Conservation (phyloP, 2,329 filamentous ascomycete genomes). For the Lojkania enalia region DNA sequence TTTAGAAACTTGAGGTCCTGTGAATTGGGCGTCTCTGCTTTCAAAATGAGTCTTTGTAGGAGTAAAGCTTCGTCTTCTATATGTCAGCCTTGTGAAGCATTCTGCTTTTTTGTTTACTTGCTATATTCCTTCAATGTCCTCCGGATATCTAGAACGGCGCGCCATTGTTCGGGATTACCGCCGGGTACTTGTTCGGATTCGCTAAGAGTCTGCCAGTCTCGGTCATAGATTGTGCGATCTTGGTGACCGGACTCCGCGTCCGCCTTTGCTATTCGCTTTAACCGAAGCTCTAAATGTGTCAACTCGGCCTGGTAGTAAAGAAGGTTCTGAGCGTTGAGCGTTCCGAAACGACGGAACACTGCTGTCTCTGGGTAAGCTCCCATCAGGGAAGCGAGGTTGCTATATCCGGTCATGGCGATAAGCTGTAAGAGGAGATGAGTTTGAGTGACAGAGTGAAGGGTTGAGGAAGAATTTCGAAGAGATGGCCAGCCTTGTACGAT, state of each 20-base stretch:
- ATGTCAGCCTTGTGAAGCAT: neutral
- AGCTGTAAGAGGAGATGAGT: too few relatives aligned
- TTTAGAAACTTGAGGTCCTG: neutral
- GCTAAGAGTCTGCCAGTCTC: neutral
- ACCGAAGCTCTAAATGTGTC: neutral
- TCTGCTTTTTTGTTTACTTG: too few relatives aligned
- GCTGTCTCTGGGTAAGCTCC: conserved; percentile 1
- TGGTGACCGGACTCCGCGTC: neutral
- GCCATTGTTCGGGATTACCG: neutral
- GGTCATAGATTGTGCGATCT: neutral
- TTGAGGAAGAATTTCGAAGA: too few relatives aligned
- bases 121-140: neutral
- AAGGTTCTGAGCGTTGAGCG: conserved; percentile 1
- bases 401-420: conserved; percentile 1
- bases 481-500: too few relatives aligned
- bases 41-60: neutral
- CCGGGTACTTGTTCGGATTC: neutral
- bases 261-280: neutral
- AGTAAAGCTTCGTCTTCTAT: neutral
- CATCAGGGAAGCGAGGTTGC: conserved; percentile 2
- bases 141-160: neutral
- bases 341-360: conserved; percentile 4
- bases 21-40: neutral
- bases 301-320: conserved; percentile 3
- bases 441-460: too few relatives aligned